Base-by-base conservation (phyloP, 371 early-diverging fungal species). In the Blyttiomyces sp. region DNA sequence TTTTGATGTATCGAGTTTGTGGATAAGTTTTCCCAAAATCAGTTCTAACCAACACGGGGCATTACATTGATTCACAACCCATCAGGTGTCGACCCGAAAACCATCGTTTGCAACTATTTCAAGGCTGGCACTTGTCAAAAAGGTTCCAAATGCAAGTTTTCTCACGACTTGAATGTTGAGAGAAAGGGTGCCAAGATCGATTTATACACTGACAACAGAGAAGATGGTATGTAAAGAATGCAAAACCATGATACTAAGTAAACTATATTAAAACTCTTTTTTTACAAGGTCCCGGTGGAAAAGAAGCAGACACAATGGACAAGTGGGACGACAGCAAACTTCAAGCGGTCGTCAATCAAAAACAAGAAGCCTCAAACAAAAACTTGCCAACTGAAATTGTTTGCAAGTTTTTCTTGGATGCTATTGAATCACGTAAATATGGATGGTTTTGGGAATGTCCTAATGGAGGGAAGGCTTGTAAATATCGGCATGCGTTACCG, bases 391-490 rank as follows among this genome's bases (percentile, higher is more conserved):
- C 98, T 3, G 94, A 90, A 63, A 95, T 96, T 77, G 97, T 99
- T n/a, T 99, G 99, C 85, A 98, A 96, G 79, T 89, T 79, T 81
- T 96, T 99, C 70, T 84, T 99, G 81, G 97, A 98, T 69, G 99
- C 99, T n/a, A 91, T 99, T 56, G 98, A 99, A 70, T 80, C 81
- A 54, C 77, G 88, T 69, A 97, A 97, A 78, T 98, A 98, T 73
- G 97, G 95, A 54, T 95, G 94, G 93, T 96, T 95, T 81, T 99
- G 99, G 99, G 92, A 92, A 59, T 99, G 99, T 76, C 98, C 78
- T 57, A 74, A 74, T 58, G 66, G 74, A 9, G 88, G 88, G 34
- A 72, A 73, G 24, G 79, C 80, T 57, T 98, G 97, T 84, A 93
- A 90, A 80, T 97, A 97, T 70, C 86, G 90, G 55, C 99, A 98